These are phyloP conservation scores for Leishmania aethiopica DNA, from an alignment of 208 protist genomes.

Conservation along the genomic window DNA sequence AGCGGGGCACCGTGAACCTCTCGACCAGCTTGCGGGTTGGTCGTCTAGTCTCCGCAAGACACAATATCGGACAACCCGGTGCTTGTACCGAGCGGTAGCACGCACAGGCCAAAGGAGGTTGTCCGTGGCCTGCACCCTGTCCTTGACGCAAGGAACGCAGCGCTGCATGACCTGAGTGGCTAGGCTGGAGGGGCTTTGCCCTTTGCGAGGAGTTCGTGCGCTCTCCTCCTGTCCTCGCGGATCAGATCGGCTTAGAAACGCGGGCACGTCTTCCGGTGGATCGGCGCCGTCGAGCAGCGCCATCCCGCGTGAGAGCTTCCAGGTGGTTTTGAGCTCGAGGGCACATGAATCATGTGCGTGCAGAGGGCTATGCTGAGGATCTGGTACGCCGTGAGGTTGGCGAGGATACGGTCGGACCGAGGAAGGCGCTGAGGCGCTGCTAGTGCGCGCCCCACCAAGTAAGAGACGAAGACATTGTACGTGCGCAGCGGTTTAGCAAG, in stretches of 20 bases:
- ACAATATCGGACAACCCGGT: not conserved
- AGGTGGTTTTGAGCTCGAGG: conserved; percentile 65
- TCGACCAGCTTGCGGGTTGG: not conserved
- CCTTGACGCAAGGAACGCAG: not conserved
- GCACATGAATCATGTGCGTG: conserved; percentile 65
- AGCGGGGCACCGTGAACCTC: not conserved
- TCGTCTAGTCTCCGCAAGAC: not conserved
- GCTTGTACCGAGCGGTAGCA: not conserved
- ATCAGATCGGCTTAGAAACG: too few relatives aligned
- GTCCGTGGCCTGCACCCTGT: not conserved
- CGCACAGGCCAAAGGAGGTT: not conserved
- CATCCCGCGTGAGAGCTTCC: too few relatives aligned
- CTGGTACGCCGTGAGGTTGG: conserved; percentile 86
- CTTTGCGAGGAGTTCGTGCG: not conserved
- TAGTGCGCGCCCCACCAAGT: conserved; percentile 41
- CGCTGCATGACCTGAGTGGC: not conserved
- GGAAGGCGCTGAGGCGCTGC: conserved; percentile 61
- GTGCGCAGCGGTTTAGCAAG: conserved; percentile 84
- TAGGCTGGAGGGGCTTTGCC: not conserved
- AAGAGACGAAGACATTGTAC: conserved; percentile 82
- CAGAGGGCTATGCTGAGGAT: conserved; percentile 70
- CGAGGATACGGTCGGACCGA: conserved; percentile 60
- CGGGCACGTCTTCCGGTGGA: conserved; percentile 61
- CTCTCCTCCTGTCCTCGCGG: too few relatives aligned
- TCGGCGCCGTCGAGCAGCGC: conserved; percentile 74